phyloP scores from a whole-genome alignment of 2,329 filamentous ascomycete species.

The Karstenula rhodostoma region DNA sequence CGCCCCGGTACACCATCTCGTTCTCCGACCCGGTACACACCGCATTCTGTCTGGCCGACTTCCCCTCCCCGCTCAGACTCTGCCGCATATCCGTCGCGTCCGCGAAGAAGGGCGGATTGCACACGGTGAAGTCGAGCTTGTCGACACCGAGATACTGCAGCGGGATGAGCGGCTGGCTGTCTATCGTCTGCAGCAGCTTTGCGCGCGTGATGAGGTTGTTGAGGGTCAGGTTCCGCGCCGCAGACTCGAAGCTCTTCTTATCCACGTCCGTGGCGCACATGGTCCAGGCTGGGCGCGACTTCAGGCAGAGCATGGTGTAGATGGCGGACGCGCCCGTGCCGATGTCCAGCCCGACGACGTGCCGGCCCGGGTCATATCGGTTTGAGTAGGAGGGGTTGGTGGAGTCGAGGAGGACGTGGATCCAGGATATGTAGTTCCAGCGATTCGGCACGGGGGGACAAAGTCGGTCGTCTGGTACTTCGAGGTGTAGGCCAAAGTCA shows the following conservation, averaged over 20 bases:
- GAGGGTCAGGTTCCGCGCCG: conserved; percentile 69
- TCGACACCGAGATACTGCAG: conserved; percentile 62
- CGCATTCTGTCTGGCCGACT: conserved; percentile 73
- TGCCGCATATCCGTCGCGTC: conserved; percentile 72
- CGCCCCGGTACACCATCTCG: conserved; percentile 87
- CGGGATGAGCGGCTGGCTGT: conserved; percentile 68
- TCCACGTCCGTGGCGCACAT: conserved; percentile 73
- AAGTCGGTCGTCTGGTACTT: conserved; percentile 78
- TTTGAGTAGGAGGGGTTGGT: conserved; percentile 59
- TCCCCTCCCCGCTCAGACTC: conserved; percentile 66
- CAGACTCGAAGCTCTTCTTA: conserved; percentile 69
- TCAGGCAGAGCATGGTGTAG: conserved; percentile 83
- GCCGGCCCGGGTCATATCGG: conserved; percentile 58
- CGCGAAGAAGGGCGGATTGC: conserved; percentile 94
- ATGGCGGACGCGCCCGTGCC: conserved; percentile 92
- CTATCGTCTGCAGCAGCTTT: conserved; percentile 64
- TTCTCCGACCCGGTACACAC: conserved; percentile 78
- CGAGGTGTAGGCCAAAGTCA: conserved; percentile 76
- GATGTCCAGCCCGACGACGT: conserved; percentile 78
- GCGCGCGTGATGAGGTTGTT: conserved; percentile 74
- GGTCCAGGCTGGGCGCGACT: conserved; percentile 71
- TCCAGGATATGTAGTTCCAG: conserved; percentile 90
- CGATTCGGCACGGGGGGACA: conserved; percentile 81
- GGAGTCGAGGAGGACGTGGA: conserved; percentile 81
- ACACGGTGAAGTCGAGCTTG: conserved; percentile 84